Evolutionary conservation across 192 early-diverging fungal species (phyloP).

Genomic region (Geranomyces variabilis): DNA sequence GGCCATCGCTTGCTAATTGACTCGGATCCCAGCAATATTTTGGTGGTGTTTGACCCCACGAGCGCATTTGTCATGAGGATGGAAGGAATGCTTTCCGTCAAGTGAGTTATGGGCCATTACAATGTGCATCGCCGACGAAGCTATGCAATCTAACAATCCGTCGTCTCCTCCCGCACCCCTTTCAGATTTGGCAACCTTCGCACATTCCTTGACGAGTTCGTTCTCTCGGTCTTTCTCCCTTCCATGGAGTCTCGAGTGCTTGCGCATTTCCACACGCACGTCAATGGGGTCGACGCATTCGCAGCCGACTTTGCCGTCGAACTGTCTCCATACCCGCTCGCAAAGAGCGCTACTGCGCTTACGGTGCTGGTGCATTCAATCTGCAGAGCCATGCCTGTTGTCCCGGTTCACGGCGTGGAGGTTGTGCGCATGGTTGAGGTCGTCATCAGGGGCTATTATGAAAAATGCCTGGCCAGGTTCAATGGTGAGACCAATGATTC

Average conservation of each 20-base stretch:
- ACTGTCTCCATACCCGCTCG: constrained; percentile 62
- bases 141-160: too few relatives aligned
- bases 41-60: constrained; percentile 72
- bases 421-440: constrained; percentile 71
- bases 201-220: constrained; percentile 76
- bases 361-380: constrained; percentile 66
- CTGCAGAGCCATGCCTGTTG: constrained; percentile 59
- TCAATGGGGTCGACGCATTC: constrained; percentile 60
- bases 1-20: constrained; percentile 69
- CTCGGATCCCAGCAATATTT: constrained; percentile 71
- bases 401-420: constrained; percentile 74
- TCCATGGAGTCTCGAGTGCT: constrained; percentile 83
- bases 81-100: constrained; percentile 53
- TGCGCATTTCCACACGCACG: constrained; percentile 68
- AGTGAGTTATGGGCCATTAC: too few relatives aligned
- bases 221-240: constrained; percentile 79
- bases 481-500: constrained; percentile 29
- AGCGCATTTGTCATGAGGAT: constrained; percentile 61
- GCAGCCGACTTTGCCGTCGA: constrained; percentile 42
- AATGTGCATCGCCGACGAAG: background rate
- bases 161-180: too few relatives aligned
- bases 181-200: constrained; percentile 57
- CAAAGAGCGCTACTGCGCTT: constrained; percentile 70
- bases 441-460: constrained; percentile 67
- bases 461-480: constrained; percentile 59